Evolutionary conservation across 1,139 yeast species (phyloP), one percentile per base, ranked within the genome.

Genomic region (Torulaspora pretoriensis): DNA sequence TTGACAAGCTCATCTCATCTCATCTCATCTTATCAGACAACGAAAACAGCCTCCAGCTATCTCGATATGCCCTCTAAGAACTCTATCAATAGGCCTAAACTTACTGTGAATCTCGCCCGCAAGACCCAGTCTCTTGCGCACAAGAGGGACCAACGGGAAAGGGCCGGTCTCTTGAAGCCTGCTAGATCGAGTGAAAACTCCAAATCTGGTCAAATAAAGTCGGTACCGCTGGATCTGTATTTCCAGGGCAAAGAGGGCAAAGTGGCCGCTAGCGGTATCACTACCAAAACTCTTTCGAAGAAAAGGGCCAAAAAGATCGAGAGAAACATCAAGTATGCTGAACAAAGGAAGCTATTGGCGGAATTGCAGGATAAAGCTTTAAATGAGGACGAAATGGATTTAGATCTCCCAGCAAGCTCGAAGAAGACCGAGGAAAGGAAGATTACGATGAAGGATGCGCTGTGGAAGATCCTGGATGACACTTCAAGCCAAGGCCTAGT

Each of bases 301-400:
- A 89, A 89, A 70, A 81, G 86, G 68, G 81, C 87, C 37, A 78
- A 82, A 71, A 89, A 89, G 70, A 75, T 86, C 55, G 87, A 81
- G 54, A 80, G 96, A 73, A 86, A 85, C 63, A 73, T 79, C 61
- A 82, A 80, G 61, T 86, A 87, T 62, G 74, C 78, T 27, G 77
- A 75, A 47, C 74, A 73, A 50, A 77, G 87, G 72, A 70, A 71
- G 54, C 63, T 76, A 51, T 60, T 68, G 43, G 72, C 73, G 39
- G 81, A 77, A 56, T 67, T 75, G 23, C 73, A 70, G 45, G 75
- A 74, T 26, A 65, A 71, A 50, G 66, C 64, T 42, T 78, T 72
- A 48, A 35, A 39, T 23, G 47, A 70, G 56, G 64, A 59, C 28
- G 61, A 57, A 9, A 64, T 60, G 54, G 75, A 70, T 35, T 71